Percentiles rank a stretch among this genome's conserved stretches.
Conservation (phyloP, 805 yeast species). For the Wickerhamiella azymoides region DNA sequence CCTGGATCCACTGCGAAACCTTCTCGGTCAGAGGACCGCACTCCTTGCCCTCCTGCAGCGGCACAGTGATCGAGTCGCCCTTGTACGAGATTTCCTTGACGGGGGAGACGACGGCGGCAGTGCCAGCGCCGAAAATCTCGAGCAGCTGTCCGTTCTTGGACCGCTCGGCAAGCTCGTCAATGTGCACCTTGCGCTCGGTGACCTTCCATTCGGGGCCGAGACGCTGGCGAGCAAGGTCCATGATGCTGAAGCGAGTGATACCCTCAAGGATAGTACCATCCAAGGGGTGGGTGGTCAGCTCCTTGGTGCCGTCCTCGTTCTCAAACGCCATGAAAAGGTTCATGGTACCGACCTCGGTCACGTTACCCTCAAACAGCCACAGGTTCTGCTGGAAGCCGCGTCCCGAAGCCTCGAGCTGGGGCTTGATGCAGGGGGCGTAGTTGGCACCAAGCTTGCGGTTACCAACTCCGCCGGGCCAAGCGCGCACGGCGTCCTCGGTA, state of each 20-base stretch:
- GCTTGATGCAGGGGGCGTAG: constrained; percentile 89
- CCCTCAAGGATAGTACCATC: constrained; percentile 97
- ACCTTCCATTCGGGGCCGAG: constrained; percentile 69
- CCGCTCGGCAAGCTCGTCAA: constrained; percentile 63
- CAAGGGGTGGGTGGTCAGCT: constrained; percentile 87
- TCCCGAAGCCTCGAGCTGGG: constrained; percentile 78
- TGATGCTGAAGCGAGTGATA: constrained; percentile 84
- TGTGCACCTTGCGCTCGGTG: constrained; percentile 71
- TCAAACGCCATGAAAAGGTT: constrained; percentile 81
- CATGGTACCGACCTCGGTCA: constrained; percentile 98
- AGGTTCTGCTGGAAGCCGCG: constrained; percentile 92
- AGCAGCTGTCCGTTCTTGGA: constrained; percentile 70
- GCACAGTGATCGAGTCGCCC: constrained; percentile 60
- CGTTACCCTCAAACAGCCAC: constrained; percentile 79
- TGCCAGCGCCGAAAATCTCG: constrained; percentile 95
- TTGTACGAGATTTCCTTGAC: constrained; percentile 75
- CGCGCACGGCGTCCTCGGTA: constrained; percentile 90
- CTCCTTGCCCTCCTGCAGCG: constrained; percentile 67
- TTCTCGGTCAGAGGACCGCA: constrained; percentile 48
- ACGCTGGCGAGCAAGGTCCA: constrained; percentile 61
- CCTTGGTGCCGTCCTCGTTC: constrained; percentile 68
- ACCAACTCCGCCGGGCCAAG: constrained; percentile 99
- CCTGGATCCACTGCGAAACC: constrained; percentile 74
- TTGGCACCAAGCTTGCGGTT: constrained; percentile 93
- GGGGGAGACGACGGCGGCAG: constrained; percentile 95